These are phyloP conservation scores for Hypoxylon trugodes DNA, from an alignment of 495 filamentous ascomycete species.

Conservation along the genomic window DNA sequence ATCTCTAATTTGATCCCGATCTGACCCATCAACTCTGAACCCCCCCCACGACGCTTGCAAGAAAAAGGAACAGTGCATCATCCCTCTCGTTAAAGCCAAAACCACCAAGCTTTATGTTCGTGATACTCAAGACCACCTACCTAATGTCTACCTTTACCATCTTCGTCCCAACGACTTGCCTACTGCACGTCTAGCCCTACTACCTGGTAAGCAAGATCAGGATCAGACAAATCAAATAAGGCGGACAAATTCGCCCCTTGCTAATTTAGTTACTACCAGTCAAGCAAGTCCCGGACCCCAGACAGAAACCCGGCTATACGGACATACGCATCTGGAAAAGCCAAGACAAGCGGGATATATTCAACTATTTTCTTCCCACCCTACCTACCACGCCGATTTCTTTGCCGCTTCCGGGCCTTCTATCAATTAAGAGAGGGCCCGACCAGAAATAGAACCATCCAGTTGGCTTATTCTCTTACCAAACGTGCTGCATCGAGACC, in stretches of 20 bases:
- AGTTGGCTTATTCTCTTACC: conserved; percentile 39
- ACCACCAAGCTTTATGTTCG: conserved; percentile 21
- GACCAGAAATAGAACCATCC: conserved; percentile 32
- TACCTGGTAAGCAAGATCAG: conserved; percentile 10
- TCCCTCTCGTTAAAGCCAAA: conserved; percentile 29
- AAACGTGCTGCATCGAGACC: conserved; percentile 32
- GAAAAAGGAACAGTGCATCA: conserved; percentile 15
- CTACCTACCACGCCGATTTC: conserved; percentile 5
- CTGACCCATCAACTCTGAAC: conserved; percentile 5
- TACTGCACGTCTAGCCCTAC: conserved; percentile 14
- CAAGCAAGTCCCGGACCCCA: conserved; percentile 24
- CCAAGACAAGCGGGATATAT: conserved; percentile 38
- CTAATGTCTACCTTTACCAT: conserved; percentile 8
- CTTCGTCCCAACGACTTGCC: neutral
- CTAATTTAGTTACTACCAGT: conserved; percentile 4
- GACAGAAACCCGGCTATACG: conserved; percentile 37
- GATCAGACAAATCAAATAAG: too few relatives aligned
- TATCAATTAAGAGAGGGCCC: conserved; percentile 20
- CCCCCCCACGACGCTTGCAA: conserved; percentile 10
- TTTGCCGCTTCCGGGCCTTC: conserved; percentile 26
- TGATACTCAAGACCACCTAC: conserved; percentile 12
- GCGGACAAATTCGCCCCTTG: conserved; percentile 2
- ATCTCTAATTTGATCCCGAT: conserved; percentile 16
- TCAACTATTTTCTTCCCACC: conserved; percentile 8
- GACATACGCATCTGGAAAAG: conserved; percentile 39